These are phyloP conservation scores for Suillus placidus DNA, from an alignment of 768 basidiomycete species.

Conservation along the genomic window DNA sequence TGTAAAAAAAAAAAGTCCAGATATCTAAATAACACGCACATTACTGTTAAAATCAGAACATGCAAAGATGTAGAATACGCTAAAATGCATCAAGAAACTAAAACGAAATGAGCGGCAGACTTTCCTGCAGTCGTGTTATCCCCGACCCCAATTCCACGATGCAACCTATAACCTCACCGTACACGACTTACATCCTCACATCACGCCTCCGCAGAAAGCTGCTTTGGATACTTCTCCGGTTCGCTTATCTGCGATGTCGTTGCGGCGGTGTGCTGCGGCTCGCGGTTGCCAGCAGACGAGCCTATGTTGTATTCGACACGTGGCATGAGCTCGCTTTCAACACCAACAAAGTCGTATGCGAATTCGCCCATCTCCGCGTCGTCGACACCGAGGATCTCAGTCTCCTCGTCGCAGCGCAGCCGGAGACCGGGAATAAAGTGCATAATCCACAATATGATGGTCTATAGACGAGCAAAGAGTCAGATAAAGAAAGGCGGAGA, in stretches of 20 bases:
- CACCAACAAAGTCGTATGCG: conserved; percentile 83
- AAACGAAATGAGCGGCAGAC: neutral
- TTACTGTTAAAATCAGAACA: neutral
- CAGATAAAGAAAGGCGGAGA: neutral
- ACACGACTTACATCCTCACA: neutral
- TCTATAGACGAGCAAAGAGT: conserved; percentile 39
- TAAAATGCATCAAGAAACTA: neutral
- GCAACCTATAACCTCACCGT: neutral
- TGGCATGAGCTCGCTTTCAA: conserved; percentile 54
- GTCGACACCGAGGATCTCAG: conserved; percentile 85
- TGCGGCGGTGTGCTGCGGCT: conserved; percentile 34
- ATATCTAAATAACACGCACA: neutral
- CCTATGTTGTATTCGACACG: conserved; percentile 33
- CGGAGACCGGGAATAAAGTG: conserved; percentile 81
- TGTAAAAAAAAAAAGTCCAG: neutral
- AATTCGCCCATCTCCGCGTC: conserved; percentile 90
- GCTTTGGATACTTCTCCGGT: conserved; percentile 23
- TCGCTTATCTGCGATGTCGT: conserved; percentile 31
- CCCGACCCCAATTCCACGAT: neutral
- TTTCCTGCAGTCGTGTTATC: neutral
- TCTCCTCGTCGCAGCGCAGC: conserved; percentile 66
- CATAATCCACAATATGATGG: conserved; percentile 85
- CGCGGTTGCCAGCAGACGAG: conserved; percentile 35
- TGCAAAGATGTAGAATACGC: neutral
- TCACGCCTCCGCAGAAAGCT: neutral